Evolutionary conservation across 2,329 filamentous ascomycete species (phyloP).

Genomic region (Talaromyces sp.): DNA sequence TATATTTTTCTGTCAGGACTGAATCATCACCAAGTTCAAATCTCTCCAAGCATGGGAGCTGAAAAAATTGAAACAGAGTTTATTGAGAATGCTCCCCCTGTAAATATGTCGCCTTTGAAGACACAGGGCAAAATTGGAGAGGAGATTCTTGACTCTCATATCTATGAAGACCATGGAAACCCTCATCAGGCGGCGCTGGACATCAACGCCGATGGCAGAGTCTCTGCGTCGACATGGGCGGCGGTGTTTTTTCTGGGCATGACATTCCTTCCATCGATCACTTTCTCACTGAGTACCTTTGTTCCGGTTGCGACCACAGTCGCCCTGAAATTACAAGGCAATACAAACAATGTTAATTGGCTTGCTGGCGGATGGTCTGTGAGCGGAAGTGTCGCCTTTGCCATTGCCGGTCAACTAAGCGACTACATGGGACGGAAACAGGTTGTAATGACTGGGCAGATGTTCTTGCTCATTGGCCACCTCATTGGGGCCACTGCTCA

Average conservation of each 20-base stretch:
- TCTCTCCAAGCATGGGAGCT: background rate
- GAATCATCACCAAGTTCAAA: background rate
- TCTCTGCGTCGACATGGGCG: background rate
- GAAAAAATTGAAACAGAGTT: background rate
- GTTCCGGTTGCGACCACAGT: background rate
- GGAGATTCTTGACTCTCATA: background rate
- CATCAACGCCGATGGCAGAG: background rate
- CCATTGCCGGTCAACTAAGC: constrained; percentile 6
- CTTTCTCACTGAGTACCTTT: background rate
- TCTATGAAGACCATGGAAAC: background rate
- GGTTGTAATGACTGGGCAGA: background rate
- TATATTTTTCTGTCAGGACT: background rate
- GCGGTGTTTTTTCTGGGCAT: background rate
- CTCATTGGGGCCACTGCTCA: background rate
- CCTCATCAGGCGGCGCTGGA: background rate
- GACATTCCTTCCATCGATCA: background rate
- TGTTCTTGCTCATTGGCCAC: background rate
- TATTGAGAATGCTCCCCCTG: background rate
- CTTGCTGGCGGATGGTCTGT: background rate
- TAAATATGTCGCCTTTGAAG: background rate
- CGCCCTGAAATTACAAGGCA: background rate
- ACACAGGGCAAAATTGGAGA: background rate
- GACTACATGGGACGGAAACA: constrained; percentile 2
- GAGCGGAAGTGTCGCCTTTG: constrained; percentile 8
- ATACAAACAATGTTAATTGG: background rate